phyloP scores from a whole-genome alignment of 495 filamentous ascomycete species.

The Podospora bellae-mahoneyi region DNA sequence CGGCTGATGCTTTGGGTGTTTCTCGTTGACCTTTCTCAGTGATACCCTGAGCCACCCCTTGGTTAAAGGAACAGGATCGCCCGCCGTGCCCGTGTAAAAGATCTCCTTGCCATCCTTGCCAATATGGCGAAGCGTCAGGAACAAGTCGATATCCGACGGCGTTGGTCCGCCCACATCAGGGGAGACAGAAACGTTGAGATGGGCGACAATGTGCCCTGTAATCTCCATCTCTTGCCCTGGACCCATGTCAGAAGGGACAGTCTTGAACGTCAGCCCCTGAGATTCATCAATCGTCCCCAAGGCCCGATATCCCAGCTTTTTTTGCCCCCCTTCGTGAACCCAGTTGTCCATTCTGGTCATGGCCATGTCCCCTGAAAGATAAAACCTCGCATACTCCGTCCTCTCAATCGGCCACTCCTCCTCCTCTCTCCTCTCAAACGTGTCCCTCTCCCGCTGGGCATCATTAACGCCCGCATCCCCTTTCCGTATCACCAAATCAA shows the following conservation, averaged over 20 bases:
- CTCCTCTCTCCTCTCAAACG: constrained; percentile 50
- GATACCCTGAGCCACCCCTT: constrained; percentile 59
- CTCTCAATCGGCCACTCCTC: constrained; percentile 61
- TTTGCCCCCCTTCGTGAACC: constrained; percentile 17
- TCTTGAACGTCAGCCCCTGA: constrained; percentile 51
- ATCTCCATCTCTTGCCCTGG: constrained; percentile 53
- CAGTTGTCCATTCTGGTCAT: constrained; percentile 25
- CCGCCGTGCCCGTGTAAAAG: constrained; percentile 59
- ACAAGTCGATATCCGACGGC: constrained; percentile 59
- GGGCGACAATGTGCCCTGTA: constrained; percentile 62
- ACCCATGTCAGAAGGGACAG: constrained; percentile 44
- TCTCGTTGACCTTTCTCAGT: constrained; percentile 49
- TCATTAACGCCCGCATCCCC: constrained; percentile 63
- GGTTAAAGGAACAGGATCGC: constrained; percentile 46
- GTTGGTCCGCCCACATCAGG: constrained; percentile 23
- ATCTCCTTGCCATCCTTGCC: constrained; percentile 54
- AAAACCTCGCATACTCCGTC: constrained; percentile 57
- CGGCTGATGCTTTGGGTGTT: constrained; percentile 44
- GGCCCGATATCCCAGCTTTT: constrained; percentile 52
- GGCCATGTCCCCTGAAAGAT: constrained; percentile 43
- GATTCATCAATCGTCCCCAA: constrained; percentile 50
- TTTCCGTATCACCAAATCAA: constrained; percentile 56
- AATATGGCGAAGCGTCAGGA: constrained; percentile 60
- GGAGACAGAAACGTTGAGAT: constrained; percentile 57
- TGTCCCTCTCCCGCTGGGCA: constrained; percentile 48